Conservation (phyloP, 129 eudicot species). For the Pittosporum tobira region DNA sequence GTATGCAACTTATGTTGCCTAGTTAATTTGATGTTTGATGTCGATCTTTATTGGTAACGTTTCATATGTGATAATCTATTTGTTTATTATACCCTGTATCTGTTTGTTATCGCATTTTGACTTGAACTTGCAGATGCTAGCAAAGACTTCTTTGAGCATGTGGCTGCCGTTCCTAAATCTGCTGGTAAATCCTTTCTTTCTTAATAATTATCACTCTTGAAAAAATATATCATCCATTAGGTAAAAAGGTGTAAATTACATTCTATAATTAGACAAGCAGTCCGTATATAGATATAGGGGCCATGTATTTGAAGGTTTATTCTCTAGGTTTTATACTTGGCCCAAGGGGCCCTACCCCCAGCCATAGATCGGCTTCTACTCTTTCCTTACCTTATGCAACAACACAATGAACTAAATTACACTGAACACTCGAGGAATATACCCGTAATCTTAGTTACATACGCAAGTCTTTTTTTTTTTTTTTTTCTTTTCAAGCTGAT, state of each 20-base stretch:
- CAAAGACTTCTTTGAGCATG: constrained; percentile 49
- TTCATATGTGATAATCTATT: no score
- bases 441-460: neutral
- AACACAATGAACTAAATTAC: no score
- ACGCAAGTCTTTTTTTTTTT: neutral
- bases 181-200: constrained; percentile 13
- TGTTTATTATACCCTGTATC: no score
- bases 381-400: no score
- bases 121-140: constrained; percentile 42
- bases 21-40: no score
- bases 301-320: neutral
- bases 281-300: neutral
- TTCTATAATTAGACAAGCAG: neutral
- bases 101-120: no score
- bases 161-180: constrained; percentile 34
- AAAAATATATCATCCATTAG: neutral
- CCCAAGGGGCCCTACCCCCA: neutral
- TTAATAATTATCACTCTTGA: neutral
- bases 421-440: no score
- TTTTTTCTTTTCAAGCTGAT: neutral
- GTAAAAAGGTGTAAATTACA: neutral
- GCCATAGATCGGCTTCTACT: neutral
- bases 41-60: no score
- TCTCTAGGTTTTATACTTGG: neutral
- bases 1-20: no score